Evolutionary conservation across 2,329 filamentous ascomycete genomes (phyloP), one percentile per base, ranked within the genome.

Genomic region (Chaetomium olivaceum): DNA sequence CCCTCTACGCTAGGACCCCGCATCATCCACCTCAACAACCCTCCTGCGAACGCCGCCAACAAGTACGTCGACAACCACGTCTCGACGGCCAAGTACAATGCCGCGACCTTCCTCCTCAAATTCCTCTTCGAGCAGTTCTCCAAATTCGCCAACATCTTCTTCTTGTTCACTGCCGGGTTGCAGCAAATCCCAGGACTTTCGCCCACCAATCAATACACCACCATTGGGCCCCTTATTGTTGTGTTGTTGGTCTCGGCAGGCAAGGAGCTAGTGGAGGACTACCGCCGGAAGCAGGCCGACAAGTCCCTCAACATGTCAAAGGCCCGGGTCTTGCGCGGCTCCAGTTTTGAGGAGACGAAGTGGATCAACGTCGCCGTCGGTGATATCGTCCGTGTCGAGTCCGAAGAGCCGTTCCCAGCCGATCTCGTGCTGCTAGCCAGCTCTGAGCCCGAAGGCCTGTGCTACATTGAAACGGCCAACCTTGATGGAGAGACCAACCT

Each of bases 61-160:
- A 96, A 94, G 78, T 98, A 95, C 77, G 86, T 93, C 76, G 91
- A 96, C 84, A 99, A 99, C 76, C 93, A 98, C 78, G 91, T 99
- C 69, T 98, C 94, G 51, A 99, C 95, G 6, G 91, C 95, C 69
- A 99, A 99, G 79, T 99, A 99, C 86, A 99, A 98, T 77, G 73
- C 92, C 74, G 84, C 91, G 62, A 97, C 93, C 23, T 99, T 99
- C 78, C 76, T 98, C 21, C 95, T 95, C 59, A 99, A 99, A 79
- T 99, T 99, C 79, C 83, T 99, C 64, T 93, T 94, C 77, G 95
- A 99, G 78, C 95, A 99, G 77, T 99, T 99, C 80, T 97, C 93
- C 68, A 99, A 97, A 82, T 97, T 97, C 79, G 95, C 95, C 82
- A 99, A 99, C 80, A 80, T 99, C 75, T 99, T 99, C 83, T 99